Percentiles rank a stretch among this genome's conserved stretches.
Conservation (phyloP, 2,329 filamentous ascomycete species). For the Neonectria magnoliae region DNA sequence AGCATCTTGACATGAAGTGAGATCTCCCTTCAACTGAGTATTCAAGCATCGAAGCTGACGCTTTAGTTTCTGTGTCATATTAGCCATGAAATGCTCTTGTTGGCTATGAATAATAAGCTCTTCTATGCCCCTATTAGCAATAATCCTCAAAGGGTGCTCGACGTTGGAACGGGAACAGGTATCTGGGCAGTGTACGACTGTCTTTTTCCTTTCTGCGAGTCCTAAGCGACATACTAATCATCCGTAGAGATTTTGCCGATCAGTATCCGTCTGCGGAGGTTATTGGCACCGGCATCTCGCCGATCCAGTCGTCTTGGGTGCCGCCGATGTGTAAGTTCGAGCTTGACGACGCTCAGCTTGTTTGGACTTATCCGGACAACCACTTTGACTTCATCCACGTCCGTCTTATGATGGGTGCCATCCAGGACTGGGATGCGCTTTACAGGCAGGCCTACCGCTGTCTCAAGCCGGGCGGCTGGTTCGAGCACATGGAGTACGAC, state of each 20-base stretch:
- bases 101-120: conserved; percentile 24
- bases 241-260: conserved; percentile 57
- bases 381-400: conserved; percentile 70
- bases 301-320: conserved; percentile 54
- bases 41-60: no score
- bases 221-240: not conserved
- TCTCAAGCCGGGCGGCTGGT: conserved; percentile 63
- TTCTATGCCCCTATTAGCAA: conserved; percentile 24
- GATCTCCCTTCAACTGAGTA: no score
- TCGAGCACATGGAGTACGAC: conserved; percentile 43
- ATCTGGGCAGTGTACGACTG: conserved; percentile 12
- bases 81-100: conserved; percentile 30
- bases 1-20: conserved; percentile 28
- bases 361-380: conserved; percentile 37
- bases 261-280: conserved; percentile 55
- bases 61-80: no score
- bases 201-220: not conserved
- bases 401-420: conserved; percentile 63
- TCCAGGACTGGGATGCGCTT: conserved; percentile 64
- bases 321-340: conserved; percentile 53
- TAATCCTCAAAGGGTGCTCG: conserved; percentile 44
- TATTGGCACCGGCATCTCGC: conserved; percentile 63
- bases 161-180: no score
- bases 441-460: conserved; percentile 60
- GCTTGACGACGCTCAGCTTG: conserved; percentile 44